Percentiles rank a stretch among this genome's conserved stretches.
These are phyloP conservation scores for Xylaria palmicola DNA, from an alignment of 495 filamentous ascomycete genomes.

Conservation along the genomic window DNA sequence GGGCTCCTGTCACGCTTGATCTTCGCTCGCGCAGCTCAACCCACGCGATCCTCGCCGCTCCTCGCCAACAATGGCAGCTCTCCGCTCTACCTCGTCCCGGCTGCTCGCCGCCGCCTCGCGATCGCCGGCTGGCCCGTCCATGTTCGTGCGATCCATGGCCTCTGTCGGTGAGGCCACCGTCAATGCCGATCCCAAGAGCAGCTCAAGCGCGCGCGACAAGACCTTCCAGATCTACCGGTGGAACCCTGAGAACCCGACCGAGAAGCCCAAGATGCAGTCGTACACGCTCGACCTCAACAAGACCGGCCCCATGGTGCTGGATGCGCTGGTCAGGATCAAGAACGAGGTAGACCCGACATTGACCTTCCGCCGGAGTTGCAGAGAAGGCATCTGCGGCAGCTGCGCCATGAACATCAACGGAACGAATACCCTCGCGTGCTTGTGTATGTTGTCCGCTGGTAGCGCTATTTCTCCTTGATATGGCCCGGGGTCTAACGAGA, in stretches of 20 bases:
- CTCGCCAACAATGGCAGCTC: conserved; percentile 66
- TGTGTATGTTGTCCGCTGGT: conserved; percentile 77
- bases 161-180: conserved; percentile 49
- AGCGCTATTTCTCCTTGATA: background rate
- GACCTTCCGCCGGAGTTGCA: conserved; percentile 91
- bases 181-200: conserved; percentile 55
- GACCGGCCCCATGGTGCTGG: conserved; percentile 97
- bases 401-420: conserved; percentile 99
- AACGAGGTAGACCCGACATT: conserved; percentile 97
- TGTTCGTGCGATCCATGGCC: conserved; percentile 48
- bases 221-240: conserved; percentile 99
- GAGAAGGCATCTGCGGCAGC: conserved; percentile 97
- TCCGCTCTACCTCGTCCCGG: conserved; percentile 66
- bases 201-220: conserved; percentile 67
- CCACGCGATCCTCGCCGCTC: background rate
- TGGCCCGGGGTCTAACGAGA: background rate
- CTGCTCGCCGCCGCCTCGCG: conserved; percentile 57
- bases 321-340: conserved; percentile 97
- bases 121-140: conserved; percentile 27
- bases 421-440: conserved; percentile 91
- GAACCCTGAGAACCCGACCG: conserved; percentile 86
- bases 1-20: background rate
- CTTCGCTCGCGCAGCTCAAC: background rate
- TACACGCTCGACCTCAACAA: conserved; percentile 96
- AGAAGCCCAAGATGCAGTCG: conserved; percentile 92